phyloP scores from a whole-genome alignment of 495 filamentous ascomycete genomes.

The Talaromyces borbonicus region DNA sequence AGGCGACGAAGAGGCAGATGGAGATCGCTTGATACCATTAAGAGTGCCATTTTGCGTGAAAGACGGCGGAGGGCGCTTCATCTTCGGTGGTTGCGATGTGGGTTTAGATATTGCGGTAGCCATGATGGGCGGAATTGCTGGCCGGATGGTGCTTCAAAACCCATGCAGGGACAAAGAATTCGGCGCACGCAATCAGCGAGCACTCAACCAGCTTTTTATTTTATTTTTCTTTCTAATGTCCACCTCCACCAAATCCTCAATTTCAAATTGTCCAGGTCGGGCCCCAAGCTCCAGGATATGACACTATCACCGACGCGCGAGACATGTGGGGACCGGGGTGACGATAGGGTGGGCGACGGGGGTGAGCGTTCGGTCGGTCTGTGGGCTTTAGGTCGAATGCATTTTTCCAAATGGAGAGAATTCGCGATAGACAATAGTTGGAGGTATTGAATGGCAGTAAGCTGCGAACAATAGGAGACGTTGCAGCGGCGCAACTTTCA shows the following conservation, averaged over 20 bases:
- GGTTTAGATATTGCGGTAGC: conserved; percentile 47
- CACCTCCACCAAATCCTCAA: conserved; percentile 9
- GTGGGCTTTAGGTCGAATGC: conserved; percentile 21
- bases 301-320: conserved; percentile 39
- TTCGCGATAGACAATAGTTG: no score
- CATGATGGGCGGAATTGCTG: conserved; percentile 24
- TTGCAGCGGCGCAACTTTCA: no score
- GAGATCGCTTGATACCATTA: conserved; percentile 51
- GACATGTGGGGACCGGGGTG: conserved; percentile 41
- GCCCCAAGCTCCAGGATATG: conserved; percentile 29
- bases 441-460: no score
- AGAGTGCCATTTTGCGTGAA: conserved; percentile 47
- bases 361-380: conserved; percentile 10
- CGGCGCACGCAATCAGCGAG: conserved; percentile 15
- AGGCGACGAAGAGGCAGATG: conserved; percentile 58
- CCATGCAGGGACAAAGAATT: not conserved
- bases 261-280: conserved; percentile 19
- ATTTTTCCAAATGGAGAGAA: no score
- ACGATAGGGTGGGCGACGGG: conserved; percentile 6
- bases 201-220: conserved; percentile 4
- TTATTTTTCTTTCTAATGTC: no score
- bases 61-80: conserved; percentile 64
- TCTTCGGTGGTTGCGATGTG: conserved; percentile 51
- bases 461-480: no score
- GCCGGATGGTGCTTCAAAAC: conserved; percentile 4